Conservation (phyloP, 2,329 filamentous ascomycete genomes). For the Didymella sp. region DNA sequence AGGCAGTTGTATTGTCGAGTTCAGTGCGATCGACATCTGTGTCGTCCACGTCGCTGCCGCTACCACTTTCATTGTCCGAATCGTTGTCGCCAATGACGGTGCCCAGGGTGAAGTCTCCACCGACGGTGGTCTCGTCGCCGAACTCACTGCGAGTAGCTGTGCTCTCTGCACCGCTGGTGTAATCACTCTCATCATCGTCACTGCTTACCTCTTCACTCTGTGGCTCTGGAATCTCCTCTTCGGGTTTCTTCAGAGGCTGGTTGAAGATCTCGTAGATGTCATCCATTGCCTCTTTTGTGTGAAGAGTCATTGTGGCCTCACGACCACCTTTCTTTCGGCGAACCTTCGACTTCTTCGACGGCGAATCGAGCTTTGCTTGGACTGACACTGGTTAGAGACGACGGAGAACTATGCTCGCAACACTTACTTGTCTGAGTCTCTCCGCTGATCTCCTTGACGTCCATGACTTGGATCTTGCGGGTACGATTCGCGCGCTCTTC, state of each 20-base stretch:
- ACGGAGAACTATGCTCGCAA: background rate
- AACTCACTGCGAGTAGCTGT: conserved; percentile 79
- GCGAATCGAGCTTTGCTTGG: conserved; percentile 91
- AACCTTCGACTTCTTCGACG: conserved; percentile 77
- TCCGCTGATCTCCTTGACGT: conserved; percentile 68
- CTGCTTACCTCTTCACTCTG: conserved; percentile 72
- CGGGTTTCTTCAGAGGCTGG: conserved; percentile 70
- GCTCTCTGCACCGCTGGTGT: conserved; percentile 86
- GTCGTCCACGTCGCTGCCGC: conserved; percentile 50
- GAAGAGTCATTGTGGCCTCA: conserved; percentile 98
- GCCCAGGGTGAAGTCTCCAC: conserved; percentile 57
- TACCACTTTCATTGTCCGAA: conserved; percentile 54
- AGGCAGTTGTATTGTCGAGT: conserved; percentile 58
- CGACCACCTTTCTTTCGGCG: conserved; percentile 72
- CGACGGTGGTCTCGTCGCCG: conserved; percentile 63
- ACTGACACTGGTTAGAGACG: conserved; percentile 61
- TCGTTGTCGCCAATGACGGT: conserved; percentile 47
- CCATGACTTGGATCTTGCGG: conserved; percentile 74
- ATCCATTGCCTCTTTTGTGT: conserved; percentile 92
- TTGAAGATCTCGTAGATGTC: conserved; percentile 99
- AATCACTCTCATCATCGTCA: conserved; percentile 67
- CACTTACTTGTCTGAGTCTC: conserved; percentile 89
- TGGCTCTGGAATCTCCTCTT: conserved; percentile 56
- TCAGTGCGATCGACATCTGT: conserved; percentile 33
- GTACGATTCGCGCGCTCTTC: conserved; percentile 60